Evolutionary conservation across 768 basidiomycete genomes (phyloP).

Genomic region (Tylopilus felleus): DNA sequence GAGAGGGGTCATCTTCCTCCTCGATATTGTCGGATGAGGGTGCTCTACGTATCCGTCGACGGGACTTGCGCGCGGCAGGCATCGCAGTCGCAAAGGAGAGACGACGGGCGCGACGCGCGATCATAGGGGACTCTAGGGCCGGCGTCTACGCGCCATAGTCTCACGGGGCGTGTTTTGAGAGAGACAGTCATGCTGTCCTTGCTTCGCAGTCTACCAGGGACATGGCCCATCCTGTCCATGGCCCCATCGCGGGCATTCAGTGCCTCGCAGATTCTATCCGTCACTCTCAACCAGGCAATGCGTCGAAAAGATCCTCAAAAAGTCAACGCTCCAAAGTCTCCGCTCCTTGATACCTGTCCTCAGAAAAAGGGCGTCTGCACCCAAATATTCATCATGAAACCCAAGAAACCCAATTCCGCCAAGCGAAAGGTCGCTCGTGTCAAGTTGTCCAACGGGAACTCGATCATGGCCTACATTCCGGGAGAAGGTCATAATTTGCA

Average conservation of each 20-base stretch:
- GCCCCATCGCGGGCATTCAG: constrained; percentile 53
- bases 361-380: constrained; percentile 93
- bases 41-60: constrained; percentile 39
- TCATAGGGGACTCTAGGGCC: constrained; percentile 26
- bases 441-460: constrained; percentile 86
- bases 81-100: constrained; percentile 15
- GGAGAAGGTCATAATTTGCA: constrained; percentile 98
- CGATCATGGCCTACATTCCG: constrained; percentile 89
- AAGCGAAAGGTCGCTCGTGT: constrained; percentile 96
- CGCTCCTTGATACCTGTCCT: constrained; percentile 73
- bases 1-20: constrained; percentile 48
- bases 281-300: constrained; percentile 87
- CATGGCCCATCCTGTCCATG: constrained; percentile 17
- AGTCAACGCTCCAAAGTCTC: constrained; percentile 54
- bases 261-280: constrained; percentile 50
- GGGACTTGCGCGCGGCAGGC: constrained; percentile 36
- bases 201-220: constrained; percentile 18
- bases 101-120: constrained; percentile 24
- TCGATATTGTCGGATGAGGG: constrained; percentile 58
- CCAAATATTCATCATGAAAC: constrained; percentile 74
- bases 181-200: constrained; percentile 24
- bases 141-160: constrained; percentile 24
- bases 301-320: constrained; percentile 62
- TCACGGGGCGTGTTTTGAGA: background rate
- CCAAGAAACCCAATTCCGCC: constrained; percentile 98